Percentiles rank a stretch among this genome's conserved stretches.
These are phyloP conservation scores for Aleurites moluccanus DNA, from an alignment of 441 rosid genomes.

Conservation along the genomic window DNA sequence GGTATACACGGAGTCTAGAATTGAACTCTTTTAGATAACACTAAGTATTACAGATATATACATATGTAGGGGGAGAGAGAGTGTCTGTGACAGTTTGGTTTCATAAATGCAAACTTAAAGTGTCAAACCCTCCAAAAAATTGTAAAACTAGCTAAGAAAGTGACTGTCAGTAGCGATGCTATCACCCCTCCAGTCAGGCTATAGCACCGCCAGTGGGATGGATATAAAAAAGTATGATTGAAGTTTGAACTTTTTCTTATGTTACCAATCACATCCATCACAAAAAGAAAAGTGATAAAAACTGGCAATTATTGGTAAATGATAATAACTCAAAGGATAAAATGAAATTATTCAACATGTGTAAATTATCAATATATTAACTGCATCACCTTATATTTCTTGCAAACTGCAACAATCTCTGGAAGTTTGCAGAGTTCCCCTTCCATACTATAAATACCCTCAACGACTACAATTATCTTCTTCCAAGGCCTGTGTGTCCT, in stretches of 20 bases:
- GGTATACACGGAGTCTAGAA: no score
- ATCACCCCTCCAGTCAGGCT: no score
- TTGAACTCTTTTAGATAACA: no score
- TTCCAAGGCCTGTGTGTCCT: constrained; percentile 94
- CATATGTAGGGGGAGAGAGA: no score
- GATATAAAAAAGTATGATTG: neutral
- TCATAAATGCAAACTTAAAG: no score
- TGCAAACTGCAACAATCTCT: constrained; percentile 79
- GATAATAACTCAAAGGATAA: neutral
- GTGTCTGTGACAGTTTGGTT: no score
- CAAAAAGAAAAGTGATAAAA: constrained; percentile 1
- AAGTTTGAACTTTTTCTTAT: neutral
- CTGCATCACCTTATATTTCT: constrained; percentile 69
- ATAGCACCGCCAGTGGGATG: no score
- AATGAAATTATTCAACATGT: neutral
- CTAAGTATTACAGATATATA: no score
- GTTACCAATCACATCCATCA: neutral
- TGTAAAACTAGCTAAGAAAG: no score
- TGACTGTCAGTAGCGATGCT: no score
- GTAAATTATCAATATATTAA: neutral
- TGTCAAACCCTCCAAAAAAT: no score
- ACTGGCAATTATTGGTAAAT: neutral
- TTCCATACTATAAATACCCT: constrained; percentile 96
- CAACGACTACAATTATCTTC: constrained; percentile 79
- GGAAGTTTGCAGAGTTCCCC: constrained; percentile 84